Conservation (phyloP, 345 rosid genomes). For the Populus deltoides region DNA sequence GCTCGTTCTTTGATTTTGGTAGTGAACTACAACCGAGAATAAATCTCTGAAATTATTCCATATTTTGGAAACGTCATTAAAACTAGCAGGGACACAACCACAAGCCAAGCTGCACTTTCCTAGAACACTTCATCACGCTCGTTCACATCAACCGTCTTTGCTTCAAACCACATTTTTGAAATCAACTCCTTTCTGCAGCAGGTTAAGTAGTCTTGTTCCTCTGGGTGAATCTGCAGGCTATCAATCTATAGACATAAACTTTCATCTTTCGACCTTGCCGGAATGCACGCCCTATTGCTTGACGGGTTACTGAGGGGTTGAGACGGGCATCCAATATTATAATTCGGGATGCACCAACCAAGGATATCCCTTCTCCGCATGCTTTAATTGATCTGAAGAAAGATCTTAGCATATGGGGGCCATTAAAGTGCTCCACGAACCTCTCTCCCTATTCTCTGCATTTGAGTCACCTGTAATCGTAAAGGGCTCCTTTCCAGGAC, state of each 20-base stretch:
- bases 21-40: background rate
- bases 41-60: background rate
- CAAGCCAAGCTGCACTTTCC: slow-evolving; percentile 36
- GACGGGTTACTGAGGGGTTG: slow-evolving; percentile 91
- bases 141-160: slow-evolving; percentile 38
- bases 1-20: background rate
- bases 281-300: slow-evolving; percentile 85
- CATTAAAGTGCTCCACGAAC: slow-evolving; percentile 75
- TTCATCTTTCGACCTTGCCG: slow-evolving; percentile 80
- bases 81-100: background rate
- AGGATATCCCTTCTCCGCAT: slow-evolving; percentile 88
- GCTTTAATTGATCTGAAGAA: slow-evolving; percentile 91
- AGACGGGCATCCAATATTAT: slow-evolving; percentile 75
- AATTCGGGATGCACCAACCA: slow-evolving; percentile 84
- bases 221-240: slow-evolving; percentile 69
- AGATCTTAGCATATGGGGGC: slow-evolving; percentile 63
- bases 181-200: slow-evolving; percentile 58
- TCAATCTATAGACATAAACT: slow-evolving; percentile 62
- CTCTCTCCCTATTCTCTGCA: slow-evolving; percentile 53
- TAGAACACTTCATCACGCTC: slow-evolving; percentile 50
- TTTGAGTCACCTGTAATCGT: slow-evolving; percentile 69
- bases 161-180: slow-evolving; percentile 67
- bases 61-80: background rate
- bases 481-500: slow-evolving; percentile 53
- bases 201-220: slow-evolving; percentile 48